Evolutionary conservation across 129 eudicot genomes (phyloP).

Genomic region (Escallonia herrerae): DNA sequence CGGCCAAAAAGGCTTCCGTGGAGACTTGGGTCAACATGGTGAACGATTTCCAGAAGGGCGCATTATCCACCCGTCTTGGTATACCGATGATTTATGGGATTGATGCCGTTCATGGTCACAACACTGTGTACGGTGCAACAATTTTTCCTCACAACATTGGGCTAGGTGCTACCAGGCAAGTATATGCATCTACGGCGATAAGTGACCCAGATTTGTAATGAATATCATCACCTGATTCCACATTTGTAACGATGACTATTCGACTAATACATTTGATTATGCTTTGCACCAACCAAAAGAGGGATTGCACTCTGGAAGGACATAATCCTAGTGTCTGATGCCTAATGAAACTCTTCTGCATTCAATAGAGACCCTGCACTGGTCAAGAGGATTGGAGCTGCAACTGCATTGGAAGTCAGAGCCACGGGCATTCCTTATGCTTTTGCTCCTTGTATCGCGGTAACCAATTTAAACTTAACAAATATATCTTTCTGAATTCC

Average conservation of each 20-base stretch:
- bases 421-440: conserved; percentile 81
- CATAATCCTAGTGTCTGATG: no score
- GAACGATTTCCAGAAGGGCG: conserved; percentile 54
- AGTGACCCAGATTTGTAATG: neutral
- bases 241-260: no score
- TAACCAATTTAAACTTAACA: conserved; percentile 9
- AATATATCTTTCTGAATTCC: neutral
- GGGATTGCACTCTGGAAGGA: no score
- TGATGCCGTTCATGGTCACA: conserved; percentile 91
- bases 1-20: conserved; percentile 56
- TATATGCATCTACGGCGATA: neutral
- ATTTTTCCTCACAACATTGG: conserved; percentile 89
- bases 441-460: conserved; percentile 92
- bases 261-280: no score
- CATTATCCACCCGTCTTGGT: conserved; percentile 67
- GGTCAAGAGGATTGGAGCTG: conserved; percentile 76
- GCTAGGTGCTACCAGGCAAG: conserved; percentile 79
- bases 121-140: conserved; percentile 71
- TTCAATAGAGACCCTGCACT: conserved; percentile 54
- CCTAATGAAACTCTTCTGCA: neutral
- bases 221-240: no score
- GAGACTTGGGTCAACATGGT: conserved; percentile 72
- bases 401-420: conserved; percentile 86
- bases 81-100: conserved; percentile 78
- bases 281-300: no score